Conservation (phyloP, 306 rosid species). For the Rubus parviflorus region DNA sequence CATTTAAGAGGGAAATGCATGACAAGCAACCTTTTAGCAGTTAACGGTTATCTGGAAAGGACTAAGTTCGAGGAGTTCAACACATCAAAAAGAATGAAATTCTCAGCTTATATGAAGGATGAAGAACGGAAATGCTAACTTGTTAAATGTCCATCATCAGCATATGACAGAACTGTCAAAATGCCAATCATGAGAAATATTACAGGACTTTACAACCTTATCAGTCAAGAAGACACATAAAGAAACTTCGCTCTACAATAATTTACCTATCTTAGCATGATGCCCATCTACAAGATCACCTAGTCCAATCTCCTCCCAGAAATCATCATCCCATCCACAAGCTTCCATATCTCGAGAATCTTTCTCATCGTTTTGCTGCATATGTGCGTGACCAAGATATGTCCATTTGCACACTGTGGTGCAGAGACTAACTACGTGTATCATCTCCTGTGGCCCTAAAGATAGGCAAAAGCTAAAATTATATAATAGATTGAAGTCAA, state of each 20-base stretch:
- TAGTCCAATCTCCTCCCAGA: slow-evolving; percentile 98
- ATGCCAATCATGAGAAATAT: background rate
- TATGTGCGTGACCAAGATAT: slow-evolving; percentile 98
- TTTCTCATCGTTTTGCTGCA: slow-evolving; percentile 67
- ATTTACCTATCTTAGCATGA: slow-evolving; percentile 92
- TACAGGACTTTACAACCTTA: background rate
- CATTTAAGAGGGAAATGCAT: background rate
- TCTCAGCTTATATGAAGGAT: background rate
- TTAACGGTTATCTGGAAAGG: background rate
- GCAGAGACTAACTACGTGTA: slow-evolving; percentile 93
- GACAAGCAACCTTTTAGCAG: slow-evolving; percentile 2
- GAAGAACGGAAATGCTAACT: background rate
- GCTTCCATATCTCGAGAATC: slow-evolving; percentile 85
- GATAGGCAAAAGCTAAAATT: slow-evolving; percentile 14
- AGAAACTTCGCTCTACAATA: background rate
- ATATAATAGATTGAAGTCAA: slow-evolving; percentile 24
- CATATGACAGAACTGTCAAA: background rate
- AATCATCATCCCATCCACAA: slow-evolving; percentile 99
- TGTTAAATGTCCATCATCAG: background rate
- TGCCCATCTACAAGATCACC: slow-evolving; percentile 93
- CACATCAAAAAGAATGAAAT: background rate
- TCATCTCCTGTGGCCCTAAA: slow-evolving; percentile 95
- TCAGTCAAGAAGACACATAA: background rate
- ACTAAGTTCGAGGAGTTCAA: background rate
- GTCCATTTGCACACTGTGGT: slow-evolving; percentile 98